phyloP scores from a whole-genome alignment of 495 filamentous ascomycete species.

The Talaromyces stipitatus region DNA sequence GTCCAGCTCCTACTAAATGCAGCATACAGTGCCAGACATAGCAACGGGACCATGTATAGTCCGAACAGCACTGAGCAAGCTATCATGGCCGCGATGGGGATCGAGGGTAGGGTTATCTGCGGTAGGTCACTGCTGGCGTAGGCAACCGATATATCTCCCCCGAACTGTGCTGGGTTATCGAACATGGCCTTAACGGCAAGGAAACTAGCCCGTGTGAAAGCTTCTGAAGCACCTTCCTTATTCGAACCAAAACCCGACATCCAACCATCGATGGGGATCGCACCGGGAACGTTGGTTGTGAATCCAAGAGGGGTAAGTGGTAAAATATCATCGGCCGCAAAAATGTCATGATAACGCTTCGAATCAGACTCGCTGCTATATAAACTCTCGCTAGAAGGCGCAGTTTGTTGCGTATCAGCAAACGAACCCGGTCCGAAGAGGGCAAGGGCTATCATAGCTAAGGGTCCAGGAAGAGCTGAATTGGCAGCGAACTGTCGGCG shows the following conservation, averaged over 20 bases:
- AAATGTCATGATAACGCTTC: neutral
- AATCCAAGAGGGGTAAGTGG: neutral
- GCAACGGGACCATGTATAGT: conserved; percentile 10
- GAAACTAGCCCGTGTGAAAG: neutral
- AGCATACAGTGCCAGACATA: conserved; percentile 17
- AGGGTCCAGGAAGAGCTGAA: conserved; percentile 10
- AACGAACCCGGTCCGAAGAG: conserved; percentile 24
- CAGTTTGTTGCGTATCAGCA: conserved; percentile 5
- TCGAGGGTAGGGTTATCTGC: neutral
- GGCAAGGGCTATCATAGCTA: conserved; percentile 19
- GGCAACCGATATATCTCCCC: neutral
- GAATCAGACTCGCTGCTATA: neutral
- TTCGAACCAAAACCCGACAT: no score
- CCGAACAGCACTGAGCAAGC: neutral
- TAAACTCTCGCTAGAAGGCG: no score
- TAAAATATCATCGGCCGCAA: neutral
- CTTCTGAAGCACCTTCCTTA: no score
- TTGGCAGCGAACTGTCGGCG: neutral
- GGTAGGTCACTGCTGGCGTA: neutral
- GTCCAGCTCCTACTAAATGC: conserved; percentile 14
- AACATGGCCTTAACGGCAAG: conserved; percentile 3
- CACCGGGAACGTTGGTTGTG: no score
- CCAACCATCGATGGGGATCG: neutral
- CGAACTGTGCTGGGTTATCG: neutral
- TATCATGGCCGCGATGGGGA: neutral